These are phyloP conservation scores for Wakefieldia striispora DNA, from an alignment of 768 basidiomycete genomes.

Conservation along the genomic window DNA sequence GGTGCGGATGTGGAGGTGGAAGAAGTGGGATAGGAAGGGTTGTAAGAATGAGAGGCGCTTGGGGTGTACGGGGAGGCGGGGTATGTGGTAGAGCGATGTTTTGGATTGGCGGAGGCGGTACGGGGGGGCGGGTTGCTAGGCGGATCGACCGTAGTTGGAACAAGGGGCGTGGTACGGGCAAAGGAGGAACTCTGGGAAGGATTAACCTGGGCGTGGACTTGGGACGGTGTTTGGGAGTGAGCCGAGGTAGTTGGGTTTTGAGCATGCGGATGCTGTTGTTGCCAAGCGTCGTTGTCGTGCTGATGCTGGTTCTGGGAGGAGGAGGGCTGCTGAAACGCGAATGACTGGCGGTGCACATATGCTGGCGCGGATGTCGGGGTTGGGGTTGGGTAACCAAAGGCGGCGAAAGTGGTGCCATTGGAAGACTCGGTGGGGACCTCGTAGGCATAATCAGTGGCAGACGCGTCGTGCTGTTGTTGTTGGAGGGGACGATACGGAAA, in stretches of 20 bases:
- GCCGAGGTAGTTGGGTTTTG: constrained; percentile 7
- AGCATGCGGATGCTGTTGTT: constrained; percentile 23
- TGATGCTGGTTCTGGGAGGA: constrained; percentile 20
- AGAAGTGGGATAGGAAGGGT: constrained; percentile 12
- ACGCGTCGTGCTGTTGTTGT: constrained; percentile 20
- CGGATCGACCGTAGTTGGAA: constrained; percentile 29
- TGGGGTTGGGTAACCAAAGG: constrained; percentile 23
- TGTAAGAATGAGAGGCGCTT: constrained; percentile 15
- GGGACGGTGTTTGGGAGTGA: constrained; percentile 18
- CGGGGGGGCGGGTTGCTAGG: constrained; percentile 8
- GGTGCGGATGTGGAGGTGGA: constrained; percentile 17
- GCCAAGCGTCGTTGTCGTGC: constrained; percentile 19
- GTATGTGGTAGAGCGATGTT: constrained; percentile 24
- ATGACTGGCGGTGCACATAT: constrained; percentile 23
- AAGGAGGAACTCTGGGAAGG: constrained; percentile 18
- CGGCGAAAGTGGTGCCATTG: constrained; percentile 18
- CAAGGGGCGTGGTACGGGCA: constrained; percentile 27
- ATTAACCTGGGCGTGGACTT: constrained; percentile 14
- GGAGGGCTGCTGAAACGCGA: constrained; percentile 16
- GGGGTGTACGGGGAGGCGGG: constrained; percentile 23
- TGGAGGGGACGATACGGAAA: constrained; percentile 45
- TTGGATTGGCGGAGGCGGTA: constrained; percentile 13
- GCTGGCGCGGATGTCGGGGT: constrained; percentile 20
- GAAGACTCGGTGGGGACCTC: constrained; percentile 17
- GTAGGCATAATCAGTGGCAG: constrained; percentile 9